Percentiles rank a stretch among this genome's conserved stretches.
Conservation (phyloP, 2,329 filamentous ascomycete genomes). For the Pseudocercospora fijiensis region DNA sequence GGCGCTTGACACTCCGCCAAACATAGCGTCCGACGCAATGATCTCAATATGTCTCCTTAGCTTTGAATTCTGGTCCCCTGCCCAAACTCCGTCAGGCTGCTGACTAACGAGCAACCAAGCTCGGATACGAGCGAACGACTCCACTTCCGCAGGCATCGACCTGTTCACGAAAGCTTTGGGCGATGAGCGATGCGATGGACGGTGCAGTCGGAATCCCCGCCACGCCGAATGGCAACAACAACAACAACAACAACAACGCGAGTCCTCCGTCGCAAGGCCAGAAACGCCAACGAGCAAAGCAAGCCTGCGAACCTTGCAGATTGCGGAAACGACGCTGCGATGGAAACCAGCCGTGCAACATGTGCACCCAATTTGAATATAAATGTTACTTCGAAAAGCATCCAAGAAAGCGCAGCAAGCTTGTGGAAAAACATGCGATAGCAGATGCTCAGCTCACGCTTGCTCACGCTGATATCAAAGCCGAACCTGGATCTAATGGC, state of each 20-base stretch:
- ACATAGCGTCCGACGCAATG: too few relatives aligned
- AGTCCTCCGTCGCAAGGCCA: slow-evolving; percentile 20
- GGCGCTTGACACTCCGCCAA: too few relatives aligned
- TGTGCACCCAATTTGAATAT: slow-evolving; percentile 56
- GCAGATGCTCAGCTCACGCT: slow-evolving; percentile 23
- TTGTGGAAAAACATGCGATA: slow-evolving; percentile 35
- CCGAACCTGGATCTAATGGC: slow-evolving; percentile 23
- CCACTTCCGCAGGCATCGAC: not conserved
- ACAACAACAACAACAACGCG: slow-evolving; percentile 7
- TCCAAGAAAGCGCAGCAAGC: slow-evolving; percentile 38
- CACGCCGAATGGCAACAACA: not conserved
- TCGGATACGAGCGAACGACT: too few relatives aligned
- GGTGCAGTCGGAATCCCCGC: not conserved
- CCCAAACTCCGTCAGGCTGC: not conserved
- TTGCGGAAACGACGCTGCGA: slow-evolving; percentile 59
- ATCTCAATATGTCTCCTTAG: not conserved
- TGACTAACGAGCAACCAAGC: not conserved
- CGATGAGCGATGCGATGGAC: not conserved
- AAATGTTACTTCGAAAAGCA: slow-evolving; percentile 38
- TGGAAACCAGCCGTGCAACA: slow-evolving; percentile 53
- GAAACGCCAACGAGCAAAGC: slow-evolving; percentile 38
- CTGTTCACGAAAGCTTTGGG: not conserved
- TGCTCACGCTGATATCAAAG: slow-evolving; percentile 19
- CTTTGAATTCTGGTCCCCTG: not conserved
- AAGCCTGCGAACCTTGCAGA: slow-evolving; percentile 50